Evolutionary conservation across 345 rosid species (phyloP), one percentile per base, ranked within the genome.

Genomic region (Eucalyptus guilfoylei): DNA sequence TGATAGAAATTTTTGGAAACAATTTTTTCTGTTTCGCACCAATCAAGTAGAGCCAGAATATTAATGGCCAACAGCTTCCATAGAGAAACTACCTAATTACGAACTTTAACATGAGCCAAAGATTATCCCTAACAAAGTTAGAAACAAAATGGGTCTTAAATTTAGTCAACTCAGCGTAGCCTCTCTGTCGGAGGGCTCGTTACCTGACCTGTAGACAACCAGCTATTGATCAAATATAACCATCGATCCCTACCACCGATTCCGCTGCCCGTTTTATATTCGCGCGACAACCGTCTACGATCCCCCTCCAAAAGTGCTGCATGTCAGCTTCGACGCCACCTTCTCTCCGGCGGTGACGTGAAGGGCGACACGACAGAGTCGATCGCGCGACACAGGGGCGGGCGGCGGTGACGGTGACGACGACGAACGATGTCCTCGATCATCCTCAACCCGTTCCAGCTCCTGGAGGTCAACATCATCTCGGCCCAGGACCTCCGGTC

Each of bases 401-500:
- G 13, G 62, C 11, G 37, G 15, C 86, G 89, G 80, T 48, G 13
- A 2, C 80, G 48, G 62, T 23, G 62, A 55, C 58, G 44, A 24
- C 50, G 17, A 49, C 49, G 21, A 49, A 49, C 92, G 93, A 91
- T 94, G 48, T 92, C 93, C 4, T 48, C 34, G 17, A 87, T 92
- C 62, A 87, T 92, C 55, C 86, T 94, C 87, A 90, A 92, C 6
- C 94, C 97, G 14, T 97, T 97, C 89, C 99, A 98, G 89, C 89
- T 96, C 32, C 90, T 98, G 72, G 99, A 98, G 81, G 94, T 98
- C 48, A 96, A 95, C 88, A 89, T 98, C 69, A 95, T 97, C 88
- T 98, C 99, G 1, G 99, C 93, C 0, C 99, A 97, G 50, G 99
- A 97, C 69, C 93, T 98, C 55, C 90, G 93, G 37, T 93, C 92